These are phyloP conservation scores for Protomyces lactucae-debilis DNA, from an alignment of 1,139 yeast genomes.

Conservation along the genomic window DNA sequence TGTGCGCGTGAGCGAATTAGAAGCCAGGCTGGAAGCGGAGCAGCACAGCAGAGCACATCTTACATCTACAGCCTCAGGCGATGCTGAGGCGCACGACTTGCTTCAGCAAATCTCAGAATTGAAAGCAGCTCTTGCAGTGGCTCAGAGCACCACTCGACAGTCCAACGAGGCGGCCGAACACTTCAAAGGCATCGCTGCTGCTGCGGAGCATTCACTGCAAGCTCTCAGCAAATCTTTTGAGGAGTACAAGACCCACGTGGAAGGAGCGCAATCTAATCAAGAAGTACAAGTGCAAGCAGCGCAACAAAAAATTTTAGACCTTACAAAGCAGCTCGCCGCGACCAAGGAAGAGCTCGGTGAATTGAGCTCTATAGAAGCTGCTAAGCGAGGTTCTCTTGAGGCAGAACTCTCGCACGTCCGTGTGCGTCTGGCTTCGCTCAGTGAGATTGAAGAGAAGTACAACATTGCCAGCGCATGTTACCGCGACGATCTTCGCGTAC, in stretches of 20 bases:
- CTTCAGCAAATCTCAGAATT: constrained; percentile 39
- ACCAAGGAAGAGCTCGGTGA: constrained; percentile 40
- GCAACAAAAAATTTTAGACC: constrained; percentile 2
- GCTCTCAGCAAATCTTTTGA: constrained; percentile 46
- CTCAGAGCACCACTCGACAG: constrained; percentile 47
- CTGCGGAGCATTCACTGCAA: constrained; percentile 50
- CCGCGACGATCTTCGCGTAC: constrained; percentile 50
- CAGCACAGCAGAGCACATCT: constrained; percentile 41
- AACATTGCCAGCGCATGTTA: constrained; percentile 34
- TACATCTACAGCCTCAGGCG: constrained; percentile 34
- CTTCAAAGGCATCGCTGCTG: constrained; percentile 48
- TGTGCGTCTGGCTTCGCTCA: constrained; percentile 46
- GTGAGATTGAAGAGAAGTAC: constrained; percentile 41
- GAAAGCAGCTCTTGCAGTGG: constrained; percentile 44
- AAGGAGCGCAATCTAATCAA: constrained; percentile 37
- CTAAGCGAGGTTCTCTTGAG: constrained; percentile 34
- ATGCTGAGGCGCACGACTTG: constrained; percentile 35
- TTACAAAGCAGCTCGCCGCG: constrained; percentile 38
- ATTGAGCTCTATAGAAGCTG: constrained; percentile 35
- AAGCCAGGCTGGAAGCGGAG: constrained; percentile 41
- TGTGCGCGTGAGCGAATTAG: constrained; percentile 35
- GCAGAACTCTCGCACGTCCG: constrained; percentile 41
- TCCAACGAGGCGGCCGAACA: constrained; percentile 49
- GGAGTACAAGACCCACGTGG: constrained; percentile 42
- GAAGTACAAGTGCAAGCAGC: constrained; percentile 31